phyloP scores from a whole-genome alignment of 306 rosid species.

The Casuarina glauca region DNA sequence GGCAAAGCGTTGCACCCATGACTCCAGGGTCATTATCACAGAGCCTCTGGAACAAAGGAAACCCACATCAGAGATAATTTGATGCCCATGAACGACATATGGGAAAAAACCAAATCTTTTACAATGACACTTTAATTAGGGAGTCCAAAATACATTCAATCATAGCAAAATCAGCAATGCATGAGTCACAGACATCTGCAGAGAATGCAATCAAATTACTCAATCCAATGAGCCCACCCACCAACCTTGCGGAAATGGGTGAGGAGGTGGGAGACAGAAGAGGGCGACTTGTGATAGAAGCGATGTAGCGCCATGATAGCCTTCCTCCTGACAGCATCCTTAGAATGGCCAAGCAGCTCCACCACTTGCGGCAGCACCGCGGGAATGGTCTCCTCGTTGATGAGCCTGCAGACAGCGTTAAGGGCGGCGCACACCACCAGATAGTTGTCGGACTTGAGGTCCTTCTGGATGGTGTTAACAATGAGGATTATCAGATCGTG shows the following conservation, averaged over 20 bases:
- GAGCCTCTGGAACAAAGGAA: conserved; percentile 35
- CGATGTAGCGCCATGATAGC: conserved; percentile 96
- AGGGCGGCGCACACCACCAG: conserved; percentile 87
- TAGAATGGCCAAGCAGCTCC: conserved; percentile 68
- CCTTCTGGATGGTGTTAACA: conserved; percentile 96
- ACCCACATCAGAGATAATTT: neutral
- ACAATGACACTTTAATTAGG: neutral
- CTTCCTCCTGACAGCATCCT: conserved; percentile 84
- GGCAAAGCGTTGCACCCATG: conserved; percentile 90
- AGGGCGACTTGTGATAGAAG: conserved; percentile 69
- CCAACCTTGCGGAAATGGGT: conserved; percentile 61
- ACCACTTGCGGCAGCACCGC: conserved; percentile 89
- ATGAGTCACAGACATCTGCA: no score
- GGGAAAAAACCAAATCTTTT: neutral
- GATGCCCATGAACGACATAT: neutral
- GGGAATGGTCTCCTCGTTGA: conserved; percentile 91
- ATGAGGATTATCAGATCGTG: conserved; percentile 92
- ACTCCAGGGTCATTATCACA: conserved; percentile 96
- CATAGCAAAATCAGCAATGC: neutral
- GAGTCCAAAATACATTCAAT: no score
- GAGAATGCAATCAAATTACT: no score
- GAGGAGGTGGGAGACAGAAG: conserved; percentile 72
- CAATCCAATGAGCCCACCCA: neutral
- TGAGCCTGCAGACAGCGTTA: conserved; percentile 76
- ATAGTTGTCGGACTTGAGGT: conserved; percentile 78